Evolutionary conservation across 345 rosid species (phyloP), one percentile per base, ranked within the genome.

Genomic region (Garcia nutans): DNA sequence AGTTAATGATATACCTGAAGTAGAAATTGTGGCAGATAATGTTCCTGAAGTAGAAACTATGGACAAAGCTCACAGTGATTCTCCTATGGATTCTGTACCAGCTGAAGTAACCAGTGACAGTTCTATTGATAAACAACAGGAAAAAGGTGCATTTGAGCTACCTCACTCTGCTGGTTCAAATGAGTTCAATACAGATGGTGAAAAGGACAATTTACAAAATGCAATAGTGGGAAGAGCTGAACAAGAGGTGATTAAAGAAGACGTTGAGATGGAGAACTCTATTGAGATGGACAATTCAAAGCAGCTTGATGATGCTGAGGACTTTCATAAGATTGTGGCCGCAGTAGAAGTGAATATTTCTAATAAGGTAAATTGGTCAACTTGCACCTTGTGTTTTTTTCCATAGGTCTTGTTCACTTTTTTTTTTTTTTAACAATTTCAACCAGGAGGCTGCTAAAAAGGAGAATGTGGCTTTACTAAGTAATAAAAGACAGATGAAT

Each of bases 401-500:
- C 26, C 45, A 22, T 55, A 58, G 72, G 15, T 66, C 54, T 1
- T 54, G n/a, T 68, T 56, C 62, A 31, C 65, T 71, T 47, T 77
- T 22, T 65, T 61, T 42, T 63, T 28, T 77, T 71, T 2, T 28
- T n/a, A n/a, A 20, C 75, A 57, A n/a, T 55, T 79, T 65, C 45
- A 56, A 70, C 24, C 78, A 81, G 91, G 77, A 75, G 59, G 65
- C 80, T 67, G 65, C 63, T 81, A 78, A 84, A 68, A 77, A 75
- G 82, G 77, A 73, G 60, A 84, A 71, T 26, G 68, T 49, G 9
- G 71, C 77, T 73, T 67, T 86, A 44, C 79, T 81, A 44, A 76
- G 81, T 47, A 84, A 80, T 79, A 89, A 85, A 78, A 86, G 84
- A 28, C 78, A 65, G 57, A 19, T 72, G 66, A 81, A 68, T 72